Evolutionary conservation across 768 basidiomycete genomes (phyloP).

Genomic region (Mycena capillaripes): DNA sequence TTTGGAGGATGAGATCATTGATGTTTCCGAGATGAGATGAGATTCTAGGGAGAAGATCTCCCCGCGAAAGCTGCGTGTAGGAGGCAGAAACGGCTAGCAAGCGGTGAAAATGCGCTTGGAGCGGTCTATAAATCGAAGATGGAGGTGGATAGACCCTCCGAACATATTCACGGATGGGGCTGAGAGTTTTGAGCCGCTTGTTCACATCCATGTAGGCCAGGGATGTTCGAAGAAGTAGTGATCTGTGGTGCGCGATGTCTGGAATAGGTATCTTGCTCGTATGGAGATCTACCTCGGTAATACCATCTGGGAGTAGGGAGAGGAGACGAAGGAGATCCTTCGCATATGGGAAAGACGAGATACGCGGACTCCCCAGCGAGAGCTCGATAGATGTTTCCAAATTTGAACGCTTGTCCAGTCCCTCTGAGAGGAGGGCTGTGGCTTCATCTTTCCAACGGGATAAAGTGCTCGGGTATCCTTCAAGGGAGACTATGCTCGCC

Average conservation of each 20-base stretch:
- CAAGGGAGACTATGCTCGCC: conserved; percentile 4
- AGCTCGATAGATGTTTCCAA: conserved; percentile 1
- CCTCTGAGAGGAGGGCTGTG: conserved; percentile 13
- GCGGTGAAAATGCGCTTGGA: not conserved
- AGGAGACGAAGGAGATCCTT: conserved; percentile 3
- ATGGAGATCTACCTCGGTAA: conserved; percentile 2
- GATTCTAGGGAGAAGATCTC: conserved; percentile 1
- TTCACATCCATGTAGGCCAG: conserved; percentile 1
- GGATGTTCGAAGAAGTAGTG: conserved; percentile 6
- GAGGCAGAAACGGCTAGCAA: not conserved
- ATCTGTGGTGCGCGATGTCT: not conserved
- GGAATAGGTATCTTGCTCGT: conserved; percentile 5
- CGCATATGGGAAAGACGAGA: not conserved
- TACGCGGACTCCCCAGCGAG: conserved; percentile 11
- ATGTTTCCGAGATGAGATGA: conserved; percentile 5
- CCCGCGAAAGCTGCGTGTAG: not conserved
- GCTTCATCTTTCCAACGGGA: not conserved
- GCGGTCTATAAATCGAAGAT: not conserved
- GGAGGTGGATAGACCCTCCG: conserved; percentile 6
- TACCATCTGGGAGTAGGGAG: conserved; percentile 6
- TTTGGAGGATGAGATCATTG: conserved; percentile 8
- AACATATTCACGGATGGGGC: too few species aligned
- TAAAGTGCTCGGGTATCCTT: not conserved
- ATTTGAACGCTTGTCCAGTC: conserved; percentile 10
- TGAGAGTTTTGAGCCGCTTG: conserved; percentile 4